Conservation (phyloP, 495 filamentous ascomycete species). For the Neurospora terricola region DNA sequence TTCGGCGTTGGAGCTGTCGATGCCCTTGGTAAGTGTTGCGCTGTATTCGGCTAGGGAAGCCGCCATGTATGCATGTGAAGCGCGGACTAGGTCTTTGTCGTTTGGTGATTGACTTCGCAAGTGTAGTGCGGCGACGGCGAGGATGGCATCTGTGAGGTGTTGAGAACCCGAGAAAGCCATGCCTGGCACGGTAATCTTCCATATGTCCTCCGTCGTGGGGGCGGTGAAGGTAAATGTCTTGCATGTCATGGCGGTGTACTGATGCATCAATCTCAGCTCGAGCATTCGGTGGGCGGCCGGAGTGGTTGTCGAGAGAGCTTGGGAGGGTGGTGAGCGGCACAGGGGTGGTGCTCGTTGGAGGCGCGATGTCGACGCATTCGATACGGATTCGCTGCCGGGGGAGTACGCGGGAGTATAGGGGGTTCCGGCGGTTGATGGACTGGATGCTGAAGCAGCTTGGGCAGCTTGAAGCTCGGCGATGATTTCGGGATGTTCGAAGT, state of each 20-base stretch:
- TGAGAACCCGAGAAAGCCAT: conserved; percentile 42
- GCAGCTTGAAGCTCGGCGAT: conserved; percentile 23
- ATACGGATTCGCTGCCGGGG: conserved; percentile 12
- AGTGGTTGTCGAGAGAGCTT: conserved; percentile 23
- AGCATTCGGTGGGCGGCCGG: conserved; percentile 34
- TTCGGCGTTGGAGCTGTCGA: conserved; percentile 43
- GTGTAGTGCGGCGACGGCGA: conserved; percentile 48
- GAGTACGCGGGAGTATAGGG: conserved; percentile 21
- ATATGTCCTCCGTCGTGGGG: conserved; percentile 38
- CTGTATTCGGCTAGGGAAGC: conserved; percentile 46
- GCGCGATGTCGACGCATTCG: conserved; percentile 21
- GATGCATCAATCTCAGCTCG: conserved; percentile 45
- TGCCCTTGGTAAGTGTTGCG: conserved; percentile 35
- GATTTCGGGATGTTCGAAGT: conserved; percentile 43
- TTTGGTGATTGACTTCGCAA: conserved; percentile 38
- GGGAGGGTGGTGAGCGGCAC: conserved; percentile 28
- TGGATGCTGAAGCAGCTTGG: conserved; percentile 6
- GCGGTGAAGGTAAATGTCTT: conserved; percentile 41
- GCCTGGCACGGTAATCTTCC: conserved; percentile 43
- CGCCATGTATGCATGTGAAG: conserved; percentile 48
- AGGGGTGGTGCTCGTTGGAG: conserved; percentile 26
- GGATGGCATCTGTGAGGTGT: conserved; percentile 44
- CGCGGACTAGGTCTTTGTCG: conserved; percentile 41
- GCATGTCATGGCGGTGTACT: conserved; percentile 44
- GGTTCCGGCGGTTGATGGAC: conserved; percentile 11